Conservation (phyloP, 2,329 filamentous ascomycete genomes). For the Botrytis deweyae region DNA sequence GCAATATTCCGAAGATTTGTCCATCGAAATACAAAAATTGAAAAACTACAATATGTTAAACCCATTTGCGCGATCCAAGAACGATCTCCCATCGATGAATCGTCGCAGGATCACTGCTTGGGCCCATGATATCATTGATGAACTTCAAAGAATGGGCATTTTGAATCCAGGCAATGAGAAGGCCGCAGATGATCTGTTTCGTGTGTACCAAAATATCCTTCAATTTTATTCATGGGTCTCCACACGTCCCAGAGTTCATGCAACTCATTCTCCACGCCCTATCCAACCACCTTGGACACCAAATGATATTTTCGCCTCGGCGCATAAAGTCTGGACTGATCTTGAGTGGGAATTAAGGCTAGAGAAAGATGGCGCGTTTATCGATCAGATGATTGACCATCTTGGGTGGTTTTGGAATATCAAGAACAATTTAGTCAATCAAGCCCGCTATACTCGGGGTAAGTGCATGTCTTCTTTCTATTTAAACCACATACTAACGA, state of each 20-base stretch:
- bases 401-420: conserved; percentile 12
- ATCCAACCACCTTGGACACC: no score
- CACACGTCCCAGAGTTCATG: background rate
- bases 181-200: background rate
- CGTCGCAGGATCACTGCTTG: conserved; percentile 4
- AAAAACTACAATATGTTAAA: background rate
- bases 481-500: background rate
- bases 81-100: background rate
- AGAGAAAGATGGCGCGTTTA: background rate
- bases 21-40: background rate
- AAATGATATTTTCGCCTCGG: background rate
- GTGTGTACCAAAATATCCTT: background rate
- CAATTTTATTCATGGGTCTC: background rate
- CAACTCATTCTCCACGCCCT: no score
- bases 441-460: background rate
- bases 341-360: conserved; percentile 2
- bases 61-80: background rate
- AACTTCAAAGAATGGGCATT: background rate
- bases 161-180: background rate
- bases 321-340: background rate
- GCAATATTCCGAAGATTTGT: background rate
- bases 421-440: background rate
- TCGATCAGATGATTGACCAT: conserved; percentile 1
- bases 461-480: background rate
- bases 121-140: conserved; percentile 1